Base-by-base conservation (phyloP, 208 protist species). In the Leishmania martiniquensis region DNA sequence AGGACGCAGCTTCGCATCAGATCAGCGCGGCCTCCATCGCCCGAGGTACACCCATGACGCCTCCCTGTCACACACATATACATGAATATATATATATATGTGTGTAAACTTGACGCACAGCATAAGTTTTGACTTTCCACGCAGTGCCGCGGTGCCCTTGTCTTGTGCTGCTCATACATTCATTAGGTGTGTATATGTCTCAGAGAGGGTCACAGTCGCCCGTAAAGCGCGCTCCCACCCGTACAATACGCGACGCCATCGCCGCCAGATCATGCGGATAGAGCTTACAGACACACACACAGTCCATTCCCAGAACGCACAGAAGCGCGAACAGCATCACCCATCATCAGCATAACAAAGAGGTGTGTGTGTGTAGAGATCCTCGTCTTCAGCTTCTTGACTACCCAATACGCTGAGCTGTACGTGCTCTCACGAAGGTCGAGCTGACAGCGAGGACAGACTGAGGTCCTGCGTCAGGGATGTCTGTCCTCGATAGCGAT, bases 391-490 rank as follows among this genome's bases (percentile, higher is more conserved):
- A 20, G 37, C 39, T 5, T 68, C 10, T 13, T 32, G 63, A 17
- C 37, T 47, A 49, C 29, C 39, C 22, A 25, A 32, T 44, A 68
- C 39, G 10, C n/a, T 34, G 12, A n/a, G 22, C 20, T n/a, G 37
- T 22, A 67, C 39, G 0, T n/a, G 17, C 20, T 13, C 4, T 74
- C 45, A 76, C 72, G 42, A 25, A 34, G 57, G 29, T 10, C 45
- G 55, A 49, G 72, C 67, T 13, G 49, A n/a, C 12, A 67, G 54
- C 3, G 75, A 84, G 32, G 75, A 84, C 2, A 84, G 32, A 44
- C 80, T 80, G 5, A 84, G 70, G 68, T 80, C 80, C 45, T 79
- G 80, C 42, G 80, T 84, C n/a, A 84, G 52, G 42, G 80, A 84
- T 42, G 80, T 15, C 4, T 76, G 47, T 3, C 67, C 60, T 17